Percentiles rank a stretch among this genome's conserved stretches.
phyloP scores from a whole-genome alignment of 345 rosid species.

The Acer yangbiense region DNA sequence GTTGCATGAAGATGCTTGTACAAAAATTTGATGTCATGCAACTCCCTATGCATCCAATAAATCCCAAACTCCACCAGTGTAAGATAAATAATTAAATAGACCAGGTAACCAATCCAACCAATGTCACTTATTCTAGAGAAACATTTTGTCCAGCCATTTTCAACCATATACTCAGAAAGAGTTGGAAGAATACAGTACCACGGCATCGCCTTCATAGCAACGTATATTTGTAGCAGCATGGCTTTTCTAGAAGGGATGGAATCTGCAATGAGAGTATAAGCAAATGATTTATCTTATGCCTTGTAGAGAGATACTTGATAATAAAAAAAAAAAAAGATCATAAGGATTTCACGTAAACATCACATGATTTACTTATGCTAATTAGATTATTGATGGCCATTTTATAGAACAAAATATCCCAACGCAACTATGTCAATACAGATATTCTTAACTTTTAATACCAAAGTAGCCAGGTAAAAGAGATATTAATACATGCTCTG shows the following conservation, averaged over 20 bases:
- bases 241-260: constrained; percentile 84
- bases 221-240: constrained; percentile 85
- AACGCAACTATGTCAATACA: no score
- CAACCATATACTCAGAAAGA: constrained; percentile 78
- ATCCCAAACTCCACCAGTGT: constrained; percentile 84
- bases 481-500: no score
- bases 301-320: background rate
- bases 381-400: background rate
- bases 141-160: constrained; percentile 91
- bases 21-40: constrained; percentile 91
- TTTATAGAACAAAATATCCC: background rate
- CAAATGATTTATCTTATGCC: constrained; percentile 12
- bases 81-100: constrained; percentile 56
- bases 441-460: no score
- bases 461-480: no score
- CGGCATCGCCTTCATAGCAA: constrained; percentile 96
- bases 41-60: constrained; percentile 94
- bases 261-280: constrained; percentile 50
- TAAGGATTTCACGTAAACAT: background rate
- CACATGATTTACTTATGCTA: background rate
- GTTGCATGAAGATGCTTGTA: constrained; percentile 90
- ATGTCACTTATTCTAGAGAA: constrained; percentile 58
- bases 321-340: background rate
- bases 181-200: constrained; percentile 87
- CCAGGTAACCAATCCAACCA: constrained; percentile 56